These are phyloP conservation scores for Hibiscus tridactylites DNA, from an alignment of 345 rosid species.

Conservation along the genomic window DNA sequence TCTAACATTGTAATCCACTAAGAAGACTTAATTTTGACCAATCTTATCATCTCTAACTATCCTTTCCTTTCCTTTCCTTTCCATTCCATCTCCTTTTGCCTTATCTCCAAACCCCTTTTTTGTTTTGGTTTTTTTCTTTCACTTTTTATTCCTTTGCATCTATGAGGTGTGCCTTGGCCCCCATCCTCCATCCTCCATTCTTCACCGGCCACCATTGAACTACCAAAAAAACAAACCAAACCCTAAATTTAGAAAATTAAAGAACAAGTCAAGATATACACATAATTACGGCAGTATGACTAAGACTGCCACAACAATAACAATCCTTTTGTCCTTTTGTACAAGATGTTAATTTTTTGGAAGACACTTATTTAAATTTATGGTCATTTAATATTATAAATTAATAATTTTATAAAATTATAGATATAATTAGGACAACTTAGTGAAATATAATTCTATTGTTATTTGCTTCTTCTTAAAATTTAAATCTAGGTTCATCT, in stretches of 20 bases:
- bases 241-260: background rate
- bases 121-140: background rate
- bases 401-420: no score
- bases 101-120: background rate
- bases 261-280: slow-evolving; percentile 18
- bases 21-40: background rate
- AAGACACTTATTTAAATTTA: no score
- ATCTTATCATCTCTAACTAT: background rate
- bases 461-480: no score
- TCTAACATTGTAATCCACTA: background rate
- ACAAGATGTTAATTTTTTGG: no score
- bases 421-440: no score
- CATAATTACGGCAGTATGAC: slow-evolving; percentile 24
- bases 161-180: background rate
- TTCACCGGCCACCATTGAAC: background rate
- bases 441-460: no score
- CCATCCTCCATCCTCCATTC: background rate
- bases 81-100: background rate
- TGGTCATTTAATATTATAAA: no score
- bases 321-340: background rate
- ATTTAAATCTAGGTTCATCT: no score
- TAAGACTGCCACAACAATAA: slow-evolving; percentile 16
- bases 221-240: background rate
- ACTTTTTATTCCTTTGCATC: background rate
- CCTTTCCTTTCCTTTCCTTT: background rate